Base-by-base conservation (phyloP, 768 basidiomycete genomes). In the Leccinum boreale region DNA sequence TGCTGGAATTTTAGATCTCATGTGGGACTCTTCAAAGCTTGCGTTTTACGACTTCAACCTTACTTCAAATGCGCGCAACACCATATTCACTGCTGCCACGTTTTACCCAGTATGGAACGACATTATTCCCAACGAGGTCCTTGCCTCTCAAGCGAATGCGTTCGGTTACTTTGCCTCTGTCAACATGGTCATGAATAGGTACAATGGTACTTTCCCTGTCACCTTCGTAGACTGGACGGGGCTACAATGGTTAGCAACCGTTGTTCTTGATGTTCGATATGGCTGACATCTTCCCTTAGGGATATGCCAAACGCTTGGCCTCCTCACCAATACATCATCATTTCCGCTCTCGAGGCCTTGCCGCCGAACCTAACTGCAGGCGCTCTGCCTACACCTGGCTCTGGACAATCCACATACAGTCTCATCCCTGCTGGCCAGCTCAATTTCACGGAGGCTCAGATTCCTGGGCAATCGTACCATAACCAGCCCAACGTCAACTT, bases 31-130 rank as follows among this genome's bases (percentile, higher is more conserved):
- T 0, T 73, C 76, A 8, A 90, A 89, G 77, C 77, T 92, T n/a
- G 88, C 88, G 0, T 96, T 95, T 74, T 95, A 95, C 65, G 94
- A 96, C 72, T 97, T 89, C 74, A 92, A 93, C 70, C 71, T 87
- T 42, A 86, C 83, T 7, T 80, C 85, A 3, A 85, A 86, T 51
- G 67, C 81, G 14, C 84, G 88, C 53, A 86, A 84, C 65, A 72
- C 64, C 50, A 67, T 92, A 29, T 94, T 87, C 75, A 84, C 84
- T n/a, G 79, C 75, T 3, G 94, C 90, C 1, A 85, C 82, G 1
- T 94, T 85, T 76, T 93, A 92, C 70, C 91, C 94, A 0, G 77
- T 88, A 50, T 97, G 94, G 95, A 86, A 81, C 52, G 89, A 85
- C 17, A 94, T 98, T 65, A 77, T 93, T 49, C 95, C 95, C 0